phyloP scores from a whole-genome alignment of 345 rosid species.

The Eucalyptus marginata region DNA sequence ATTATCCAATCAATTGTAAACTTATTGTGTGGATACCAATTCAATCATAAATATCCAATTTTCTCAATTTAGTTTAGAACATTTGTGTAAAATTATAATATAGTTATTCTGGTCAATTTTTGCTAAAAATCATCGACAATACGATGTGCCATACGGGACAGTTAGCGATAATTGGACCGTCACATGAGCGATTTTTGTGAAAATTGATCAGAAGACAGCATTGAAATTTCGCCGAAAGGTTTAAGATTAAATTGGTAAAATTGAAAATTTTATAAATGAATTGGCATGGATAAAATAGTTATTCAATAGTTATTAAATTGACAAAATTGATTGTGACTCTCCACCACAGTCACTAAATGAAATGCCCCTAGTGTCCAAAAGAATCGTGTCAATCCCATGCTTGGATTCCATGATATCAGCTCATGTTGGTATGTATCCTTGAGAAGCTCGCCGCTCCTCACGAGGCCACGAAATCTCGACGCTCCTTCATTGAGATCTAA shows the following conservation, averaged over 20 bases:
- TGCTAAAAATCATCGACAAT: accelerated
- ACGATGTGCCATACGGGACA: background rate
- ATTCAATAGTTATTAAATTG: too few species aligned
- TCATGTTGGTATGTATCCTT: too few species aligned
- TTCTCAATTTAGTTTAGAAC: background rate
- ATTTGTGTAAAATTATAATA: background rate
- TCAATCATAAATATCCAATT: background rate
- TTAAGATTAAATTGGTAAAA: background rate
- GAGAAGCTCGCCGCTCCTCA: too few species aligned
- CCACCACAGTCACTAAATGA: too few species aligned
- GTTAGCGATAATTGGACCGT: accelerated
- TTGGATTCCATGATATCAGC: too few species aligned
- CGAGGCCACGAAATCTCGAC: too few species aligned
- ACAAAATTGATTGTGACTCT: too few species aligned
- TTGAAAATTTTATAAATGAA: background rate
- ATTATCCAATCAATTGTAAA: too few species aligned
- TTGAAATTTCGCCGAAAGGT: accelerated
- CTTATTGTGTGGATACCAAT: accelerated
- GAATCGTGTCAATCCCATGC: too few species aligned
- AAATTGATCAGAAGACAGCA: accelerated
- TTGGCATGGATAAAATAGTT: accelerated
- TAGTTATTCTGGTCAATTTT: background rate
- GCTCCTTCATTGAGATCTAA: too few species aligned
- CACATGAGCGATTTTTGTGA: background rate
- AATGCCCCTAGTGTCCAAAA: too few species aligned